Conservation (phyloP, 768 basidiomycete species). For the Pisolithus microcarpus region DNA sequence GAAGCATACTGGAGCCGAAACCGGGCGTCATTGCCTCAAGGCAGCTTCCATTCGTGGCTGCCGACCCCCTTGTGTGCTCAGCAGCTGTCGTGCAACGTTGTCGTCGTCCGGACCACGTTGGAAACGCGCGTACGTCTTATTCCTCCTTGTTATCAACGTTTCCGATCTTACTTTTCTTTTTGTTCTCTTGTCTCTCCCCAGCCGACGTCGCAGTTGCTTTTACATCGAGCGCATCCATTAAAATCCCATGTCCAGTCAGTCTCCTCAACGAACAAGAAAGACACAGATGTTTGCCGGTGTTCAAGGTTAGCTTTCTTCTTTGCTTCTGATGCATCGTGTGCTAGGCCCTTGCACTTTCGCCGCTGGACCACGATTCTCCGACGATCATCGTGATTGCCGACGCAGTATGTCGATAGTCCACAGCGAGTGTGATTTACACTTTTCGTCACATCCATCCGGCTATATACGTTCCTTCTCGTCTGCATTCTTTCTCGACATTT, state of each 20-base stretch:
- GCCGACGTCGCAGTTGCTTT: constrained; percentile 15
- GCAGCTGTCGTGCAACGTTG: constrained; percentile 34
- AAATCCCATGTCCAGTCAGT: constrained; percentile 49
- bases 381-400: constrained; percentile 12
- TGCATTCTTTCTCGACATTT: constrained; percentile 1
- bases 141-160: constrained; percentile 23
- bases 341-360: constrained; percentile 8
- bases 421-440: constrained; percentile 29
- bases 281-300: constrained; percentile 39
- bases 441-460: constrained; percentile 8
- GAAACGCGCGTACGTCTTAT: constrained; percentile 45
- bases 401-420: constrained; percentile 17
- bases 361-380: constrained; percentile 1
- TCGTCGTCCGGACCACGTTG: constrained; percentile 49
- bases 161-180: constrained; percentile 28
- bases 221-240: constrained; percentile 15
- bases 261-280: constrained; percentile 53
- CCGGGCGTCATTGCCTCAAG: constrained; percentile 28
- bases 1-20: constrained; percentile 6
- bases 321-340: constrained; percentile 15
- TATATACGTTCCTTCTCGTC: constrained; percentile 3
- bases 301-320: constrained; percentile 38
- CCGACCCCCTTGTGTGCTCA: constrained; percentile 49
- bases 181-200: constrained; percentile 20
- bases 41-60: constrained; percentile 50